Evolutionary conservation across 2,329 filamentous ascomycete genomes (phyloP).

Genomic region (Xylariaceae sp.): DNA sequence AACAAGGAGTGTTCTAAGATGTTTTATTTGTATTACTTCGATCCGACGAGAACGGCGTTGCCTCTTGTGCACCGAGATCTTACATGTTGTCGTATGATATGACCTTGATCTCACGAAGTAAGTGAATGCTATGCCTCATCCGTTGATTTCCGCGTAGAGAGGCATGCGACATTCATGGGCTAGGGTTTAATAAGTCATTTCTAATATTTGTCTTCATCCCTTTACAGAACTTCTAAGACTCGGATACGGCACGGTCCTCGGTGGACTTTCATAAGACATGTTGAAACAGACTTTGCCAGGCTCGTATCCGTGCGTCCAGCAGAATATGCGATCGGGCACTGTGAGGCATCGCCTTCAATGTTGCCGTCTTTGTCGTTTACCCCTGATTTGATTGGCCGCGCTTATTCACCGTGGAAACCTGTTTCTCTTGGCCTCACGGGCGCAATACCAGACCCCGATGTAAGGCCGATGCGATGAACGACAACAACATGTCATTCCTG

Average conservation of each 20-base stretch:
- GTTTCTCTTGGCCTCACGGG: background rate
- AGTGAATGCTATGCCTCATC: too few relatives aligned
- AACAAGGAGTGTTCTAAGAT: too few relatives aligned
- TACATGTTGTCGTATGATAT: too few relatives aligned
- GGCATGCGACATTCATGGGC: too few relatives aligned
- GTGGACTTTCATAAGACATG: too few relatives aligned
- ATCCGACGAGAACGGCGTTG: too few relatives aligned
- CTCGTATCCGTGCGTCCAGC: background rate
- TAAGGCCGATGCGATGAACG: background rate
- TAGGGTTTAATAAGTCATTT: too few relatives aligned
- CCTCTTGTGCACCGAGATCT: too few relatives aligned
- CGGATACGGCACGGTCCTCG: background rate
- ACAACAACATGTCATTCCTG: background rate
- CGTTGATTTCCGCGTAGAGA: too few relatives aligned
- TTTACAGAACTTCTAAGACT: background rate
- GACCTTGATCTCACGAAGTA: too few relatives aligned
- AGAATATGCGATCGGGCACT: background rate
- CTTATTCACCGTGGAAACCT: background rate
- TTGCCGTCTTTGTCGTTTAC: background rate
- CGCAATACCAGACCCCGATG: background rate
- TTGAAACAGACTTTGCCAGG: background rate
- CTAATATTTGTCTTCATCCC: too few relatives aligned
- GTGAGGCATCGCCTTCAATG: background rate
- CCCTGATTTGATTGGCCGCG: background rate
- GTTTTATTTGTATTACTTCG: too few relatives aligned